phyloP scores from a whole-genome alignment of 2,329 filamentous ascomycete genomes.

The Fusarium sp. region DNA sequence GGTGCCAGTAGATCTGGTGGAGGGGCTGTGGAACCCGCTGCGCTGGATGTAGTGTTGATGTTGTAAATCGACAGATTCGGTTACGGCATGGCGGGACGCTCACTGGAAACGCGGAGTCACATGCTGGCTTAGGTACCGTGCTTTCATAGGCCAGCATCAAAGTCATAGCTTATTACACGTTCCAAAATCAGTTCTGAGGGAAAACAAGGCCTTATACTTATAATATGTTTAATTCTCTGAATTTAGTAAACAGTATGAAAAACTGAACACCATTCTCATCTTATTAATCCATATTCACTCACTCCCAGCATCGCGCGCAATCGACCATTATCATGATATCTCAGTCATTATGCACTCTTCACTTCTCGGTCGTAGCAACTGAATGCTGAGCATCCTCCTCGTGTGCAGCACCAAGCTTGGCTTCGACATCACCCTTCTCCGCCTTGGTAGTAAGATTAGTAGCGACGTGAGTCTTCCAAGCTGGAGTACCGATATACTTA shows the following conservation, averaged over 20 bases:
- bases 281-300: too few species aligned
- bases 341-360: accelerated
- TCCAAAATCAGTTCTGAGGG: accelerated
- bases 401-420: constrained; percentile 18
- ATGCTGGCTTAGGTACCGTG: neutral
- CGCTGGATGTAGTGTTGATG: neutral
- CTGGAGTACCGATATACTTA: constrained; percentile 28
- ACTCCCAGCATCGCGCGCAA: too few species aligned
- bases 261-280: neutral
- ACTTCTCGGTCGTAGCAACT: neutral
- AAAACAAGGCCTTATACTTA: accelerated
- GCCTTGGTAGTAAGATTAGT: constrained; percentile 15
- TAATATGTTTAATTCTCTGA: too few species aligned
- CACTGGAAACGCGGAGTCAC: neutral
- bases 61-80: neutral
- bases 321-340: too few species aligned
- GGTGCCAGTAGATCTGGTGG: neutral
- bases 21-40: too few species aligned
- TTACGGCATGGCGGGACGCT: neutral
- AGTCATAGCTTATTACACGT: neutral
- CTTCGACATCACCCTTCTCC: constrained; percentile 35
- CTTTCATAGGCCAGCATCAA: neutral
- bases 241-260: accelerated
- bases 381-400: neutral
- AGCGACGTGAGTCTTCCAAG: constrained; percentile 33